phyloP scores from a whole-genome alignment of 208 protist species.

The Acanthamoeba divionensis region DNA sequence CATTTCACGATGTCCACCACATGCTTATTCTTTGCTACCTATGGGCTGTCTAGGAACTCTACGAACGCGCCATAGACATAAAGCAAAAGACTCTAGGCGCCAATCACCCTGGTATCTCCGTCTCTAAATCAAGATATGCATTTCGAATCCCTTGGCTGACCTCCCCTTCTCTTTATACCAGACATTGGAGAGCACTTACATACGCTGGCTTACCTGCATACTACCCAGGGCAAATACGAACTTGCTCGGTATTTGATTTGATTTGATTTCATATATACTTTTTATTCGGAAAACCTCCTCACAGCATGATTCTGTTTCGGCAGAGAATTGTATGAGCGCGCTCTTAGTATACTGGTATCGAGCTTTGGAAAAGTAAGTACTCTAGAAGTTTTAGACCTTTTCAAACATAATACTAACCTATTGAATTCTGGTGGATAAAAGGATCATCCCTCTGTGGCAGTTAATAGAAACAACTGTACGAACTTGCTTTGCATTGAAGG shows the following conservation, averaged over 20 bases:
- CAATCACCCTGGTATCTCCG: conserved; percentile 21
- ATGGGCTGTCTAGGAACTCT: background rate
- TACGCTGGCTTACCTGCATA: conserved; percentile 44
- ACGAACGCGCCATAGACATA: conserved; percentile 41
- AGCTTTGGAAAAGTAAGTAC: background rate
- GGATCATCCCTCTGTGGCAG: conserved; percentile 37
- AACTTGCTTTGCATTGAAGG: too few species aligned
- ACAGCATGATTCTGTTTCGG: too few species aligned
- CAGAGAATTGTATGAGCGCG: background rate
- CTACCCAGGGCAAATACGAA: conserved; percentile 51
- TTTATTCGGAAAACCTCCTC: too few species aligned
- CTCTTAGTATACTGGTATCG: conserved; percentile 5
- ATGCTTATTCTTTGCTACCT: too few species aligned
- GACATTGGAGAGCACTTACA: conserved; percentile 45
- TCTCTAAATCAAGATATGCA: background rate
- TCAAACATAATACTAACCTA: too few species aligned
- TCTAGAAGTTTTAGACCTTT: too few species aligned
- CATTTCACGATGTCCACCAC: too few species aligned
- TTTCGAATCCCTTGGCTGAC: background rate
- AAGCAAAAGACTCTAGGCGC: conserved; percentile 18
- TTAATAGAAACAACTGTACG: conserved; percentile 17
- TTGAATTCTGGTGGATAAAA: background rate
- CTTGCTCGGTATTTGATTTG: background rate
- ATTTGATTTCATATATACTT: background rate
- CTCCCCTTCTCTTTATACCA: background rate